These are phyloP conservation scores for Aureobasidium sp. DNA, from an alignment of 2,329 filamentous ascomycete species.

Conservation along the genomic window DNA sequence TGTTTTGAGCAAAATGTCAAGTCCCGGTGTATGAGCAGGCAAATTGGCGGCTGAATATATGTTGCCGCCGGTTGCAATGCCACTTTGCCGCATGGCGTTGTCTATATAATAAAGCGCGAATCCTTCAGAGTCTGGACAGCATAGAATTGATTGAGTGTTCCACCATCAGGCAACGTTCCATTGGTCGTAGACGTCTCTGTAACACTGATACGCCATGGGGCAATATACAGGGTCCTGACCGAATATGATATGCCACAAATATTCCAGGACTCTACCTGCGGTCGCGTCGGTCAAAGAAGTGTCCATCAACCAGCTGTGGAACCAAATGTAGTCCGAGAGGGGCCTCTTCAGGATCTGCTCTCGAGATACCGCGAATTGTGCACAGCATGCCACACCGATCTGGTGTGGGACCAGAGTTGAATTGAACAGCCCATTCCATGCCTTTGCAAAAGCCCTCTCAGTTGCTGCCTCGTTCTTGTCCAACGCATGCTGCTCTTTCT, in stretches of 20 bases:
- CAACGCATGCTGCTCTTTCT: conserved; percentile 19
- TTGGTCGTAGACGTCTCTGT: conserved; percentile 4
- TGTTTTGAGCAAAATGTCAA: neutral
- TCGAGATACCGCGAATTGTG: conserved; percentile 48
- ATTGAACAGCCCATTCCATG: conserved; percentile 46
- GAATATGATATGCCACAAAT: conserved; percentile 19
- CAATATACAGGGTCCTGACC: conserved; percentile 7
- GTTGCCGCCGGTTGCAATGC: too few species aligned
- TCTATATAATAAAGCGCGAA: conserved; percentile 1
- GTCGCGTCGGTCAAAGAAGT: conserved; percentile 7
- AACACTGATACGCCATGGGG: conserved; percentile 1
- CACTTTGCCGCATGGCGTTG: neutral
- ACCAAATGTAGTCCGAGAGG: conserved; percentile 43
- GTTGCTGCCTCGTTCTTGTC: conserved; percentile 36
- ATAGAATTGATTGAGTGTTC: neutral
- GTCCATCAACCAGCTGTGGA: conserved; percentile 20
- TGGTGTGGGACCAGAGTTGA: conserved; percentile 33
- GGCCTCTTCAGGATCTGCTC: conserved; percentile 42
- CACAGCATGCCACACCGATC: conserved; percentile 48
- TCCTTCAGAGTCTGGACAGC: neutral
- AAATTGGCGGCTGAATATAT: neutral
- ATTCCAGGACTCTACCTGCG: conserved; percentile 17
- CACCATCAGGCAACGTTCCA: neutral
- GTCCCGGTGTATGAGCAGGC: neutral
- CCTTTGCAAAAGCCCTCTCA: conserved; percentile 42